phyloP scores from a whole-genome alignment of 2,329 filamentous ascomycete species.

The Venturia aucupariae region DNA sequence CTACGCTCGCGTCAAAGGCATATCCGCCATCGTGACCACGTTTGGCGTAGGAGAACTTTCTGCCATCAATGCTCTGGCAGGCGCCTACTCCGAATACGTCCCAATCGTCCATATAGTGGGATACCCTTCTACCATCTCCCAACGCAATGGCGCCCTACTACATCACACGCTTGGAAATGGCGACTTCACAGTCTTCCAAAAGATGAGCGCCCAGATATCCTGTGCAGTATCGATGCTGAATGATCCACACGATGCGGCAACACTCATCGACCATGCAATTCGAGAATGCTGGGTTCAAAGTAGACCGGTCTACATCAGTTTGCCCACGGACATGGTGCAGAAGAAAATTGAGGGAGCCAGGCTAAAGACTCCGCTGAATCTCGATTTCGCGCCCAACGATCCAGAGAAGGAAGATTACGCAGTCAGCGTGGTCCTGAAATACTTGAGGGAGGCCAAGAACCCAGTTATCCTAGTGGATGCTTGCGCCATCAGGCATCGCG shows the following conservation, averaged over 20 bases:
- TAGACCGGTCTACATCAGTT: conserved; percentile 72
- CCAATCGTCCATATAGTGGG: conserved; percentile 41
- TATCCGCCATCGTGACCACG: conserved; percentile 38
- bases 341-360: conserved; percentile 66
- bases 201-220: conserved; percentile 67
- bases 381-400: conserved; percentile 56
- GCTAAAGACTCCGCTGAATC: conserved; percentile 61
- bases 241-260: conserved; percentile 58
- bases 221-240: conserved; percentile 62
- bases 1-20: conserved; percentile 38
- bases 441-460: conserved; percentile 61
- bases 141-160: conserved; percentile 33
- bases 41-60: conserved; percentile 42
- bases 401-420: conserved; percentile 68
- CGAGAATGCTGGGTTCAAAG: conserved; percentile 64
- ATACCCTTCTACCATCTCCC: conserved; percentile 32
- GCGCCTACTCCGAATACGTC: conserved; percentile 38
- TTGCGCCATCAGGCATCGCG: conserved; percentile 66
- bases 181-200: conserved; percentile 72
- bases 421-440: conserved; percentile 68
- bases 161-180: conserved; percentile 44
- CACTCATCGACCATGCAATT: conserved; percentile 69
- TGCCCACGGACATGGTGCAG: conserved; percentile 72
- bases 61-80: conserved; percentile 39
- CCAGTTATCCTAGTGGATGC: conserved; percentile 77